Evolutionary conservation across 192 early-diverging fungal species (phyloP).

Genomic region (Coemansia sp.): DNA sequence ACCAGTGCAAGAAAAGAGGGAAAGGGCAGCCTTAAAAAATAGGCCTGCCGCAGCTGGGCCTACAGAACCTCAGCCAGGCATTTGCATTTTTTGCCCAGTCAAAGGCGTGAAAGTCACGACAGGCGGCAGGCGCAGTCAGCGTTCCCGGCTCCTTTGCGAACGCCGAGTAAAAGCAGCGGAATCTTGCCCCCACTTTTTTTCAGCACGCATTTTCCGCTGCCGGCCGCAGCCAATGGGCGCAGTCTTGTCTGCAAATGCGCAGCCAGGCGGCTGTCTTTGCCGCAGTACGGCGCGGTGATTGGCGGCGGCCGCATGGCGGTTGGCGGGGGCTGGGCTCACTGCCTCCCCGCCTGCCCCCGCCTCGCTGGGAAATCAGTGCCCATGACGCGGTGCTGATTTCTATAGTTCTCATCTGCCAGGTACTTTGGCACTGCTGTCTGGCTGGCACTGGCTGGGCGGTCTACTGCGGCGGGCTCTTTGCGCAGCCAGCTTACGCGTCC

Average conservation of each 20-base stretch:
- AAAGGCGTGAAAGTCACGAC: not conserved
- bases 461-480: not conserved
- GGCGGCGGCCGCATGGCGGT: slow-evolving; percentile 5
- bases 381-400: not conserved
- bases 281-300: slow-evolving; percentile 7
- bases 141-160: not conserved
- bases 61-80: not conserved
- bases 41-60: not conserved
- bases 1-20: not conserved
- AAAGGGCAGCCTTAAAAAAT: not conserved
- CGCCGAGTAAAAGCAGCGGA: slow-evolving; percentile 5
- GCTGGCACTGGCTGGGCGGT: not conserved
- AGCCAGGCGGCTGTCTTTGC: slow-evolving; percentile 4
- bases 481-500: not conserved
- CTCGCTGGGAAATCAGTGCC: not conserved
- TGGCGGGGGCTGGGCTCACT: not conserved
- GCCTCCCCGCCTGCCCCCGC: not conserved
- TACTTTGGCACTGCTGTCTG: not conserved
- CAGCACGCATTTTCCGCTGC: not conserved
- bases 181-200: not conserved
- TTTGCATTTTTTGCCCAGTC: not conserved
- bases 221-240: not conserved
- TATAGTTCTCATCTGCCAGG: not conserved
- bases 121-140: not conserved
- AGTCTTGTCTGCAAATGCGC: slow-evolving; percentile 5